A percentile compares a stretch with the other conserved stretches of the same genome.
These are phyloP conservation scores for Penicillium sp. DNA, from an alignment of 2,329 filamentous ascomycete genomes.

Conservation along the genomic window DNA sequence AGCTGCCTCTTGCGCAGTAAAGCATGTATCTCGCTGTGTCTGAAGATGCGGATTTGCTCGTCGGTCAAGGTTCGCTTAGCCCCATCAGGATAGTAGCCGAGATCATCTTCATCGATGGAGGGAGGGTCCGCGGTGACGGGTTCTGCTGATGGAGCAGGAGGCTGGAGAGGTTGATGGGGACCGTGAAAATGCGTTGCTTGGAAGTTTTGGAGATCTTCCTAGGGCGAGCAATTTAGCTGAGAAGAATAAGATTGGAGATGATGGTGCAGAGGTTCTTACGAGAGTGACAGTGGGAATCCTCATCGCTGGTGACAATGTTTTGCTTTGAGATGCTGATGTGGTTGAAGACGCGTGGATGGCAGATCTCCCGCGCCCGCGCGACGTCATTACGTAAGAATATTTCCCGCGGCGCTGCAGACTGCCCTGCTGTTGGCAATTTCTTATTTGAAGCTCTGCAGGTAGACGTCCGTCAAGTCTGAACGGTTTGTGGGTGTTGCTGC, in stretches of 20 bases:
- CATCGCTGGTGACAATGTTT: conserved; percentile 5
- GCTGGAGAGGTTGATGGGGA: conserved; percentile 4
- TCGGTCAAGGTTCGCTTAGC: conserved; percentile 85
- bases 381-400: conserved; percentile 2
- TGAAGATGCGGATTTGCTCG: conserved; percentile 82
- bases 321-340: too few relatives aligned
- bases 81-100: conserved; percentile 84
- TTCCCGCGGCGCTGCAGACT: too few relatives aligned
- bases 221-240: neutral
- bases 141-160: neutral
- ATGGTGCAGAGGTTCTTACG: conserved; percentile 17
- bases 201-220: conserved; percentile 58
- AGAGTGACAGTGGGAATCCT: conserved; percentile 32
- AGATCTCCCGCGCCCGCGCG: neutral
- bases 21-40: conserved; percentile 76
- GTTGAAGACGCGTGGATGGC: conserved; percentile 9
- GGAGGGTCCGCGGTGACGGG: conserved; percentile 10
- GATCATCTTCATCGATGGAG: conserved; percentile 46
- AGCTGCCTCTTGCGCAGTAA: conserved; percentile 52
- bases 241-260: too few relatives aligned
- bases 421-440: neutral
- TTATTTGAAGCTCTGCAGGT: neutral
- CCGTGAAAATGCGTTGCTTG: conserved; percentile 53
- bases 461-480: too few relatives aligned
- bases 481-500: too few relatives aligned